phyloP scores from a whole-genome alignment of 352 stramenopile genomes.

The Pythium monospermum region DNA sequence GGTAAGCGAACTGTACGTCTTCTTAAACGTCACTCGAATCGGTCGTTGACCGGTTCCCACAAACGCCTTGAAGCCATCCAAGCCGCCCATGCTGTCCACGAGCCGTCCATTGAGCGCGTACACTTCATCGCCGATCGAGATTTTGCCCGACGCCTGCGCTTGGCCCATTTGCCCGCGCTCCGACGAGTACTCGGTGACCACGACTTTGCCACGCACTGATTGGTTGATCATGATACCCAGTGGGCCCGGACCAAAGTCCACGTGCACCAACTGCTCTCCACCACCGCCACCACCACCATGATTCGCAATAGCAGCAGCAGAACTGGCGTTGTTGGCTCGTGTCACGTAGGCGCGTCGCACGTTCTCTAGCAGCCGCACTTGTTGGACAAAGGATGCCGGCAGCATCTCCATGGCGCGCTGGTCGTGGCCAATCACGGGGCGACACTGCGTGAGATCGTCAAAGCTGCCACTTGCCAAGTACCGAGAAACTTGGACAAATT shows the following conservation, averaged over 20 bases:
- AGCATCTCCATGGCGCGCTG: constrained; percentile 41
- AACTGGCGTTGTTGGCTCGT: constrained; percentile 4
- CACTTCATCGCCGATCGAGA: constrained; percentile 71
- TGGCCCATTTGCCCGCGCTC: constrained; percentile 68
- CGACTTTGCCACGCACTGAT: constrained; percentile 56
- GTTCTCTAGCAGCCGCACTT: constrained; percentile 63
- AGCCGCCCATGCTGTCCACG: constrained; percentile 54
- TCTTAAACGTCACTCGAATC: constrained; percentile 61
- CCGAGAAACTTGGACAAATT: constrained; percentile 57
- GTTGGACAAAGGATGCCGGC: constrained; percentile 66
- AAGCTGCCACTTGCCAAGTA: constrained; percentile 59
- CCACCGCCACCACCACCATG: background rate
- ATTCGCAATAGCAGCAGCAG: background rate
- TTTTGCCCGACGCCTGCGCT: constrained; percentile 61
- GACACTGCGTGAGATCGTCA: constrained; percentile 53
- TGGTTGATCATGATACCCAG: constrained; percentile 85
- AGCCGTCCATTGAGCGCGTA: constrained; percentile 69
- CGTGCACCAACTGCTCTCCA: constrained; percentile 42
- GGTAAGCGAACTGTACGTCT: constrained; percentile 21
- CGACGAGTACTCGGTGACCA: constrained; percentile 78
- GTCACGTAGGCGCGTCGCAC: constrained; percentile 31
- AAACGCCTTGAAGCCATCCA: constrained; percentile 76
- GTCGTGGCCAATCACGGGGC: constrained; percentile 38
- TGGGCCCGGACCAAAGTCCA: constrained; percentile 64
- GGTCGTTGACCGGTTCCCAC: constrained; percentile 59